Evolutionary conservation across 202 grass and related monocot genomes (phyloP), one percentile per base, ranked within the genome.

Genomic region (Saccharum hybrid): DNA sequence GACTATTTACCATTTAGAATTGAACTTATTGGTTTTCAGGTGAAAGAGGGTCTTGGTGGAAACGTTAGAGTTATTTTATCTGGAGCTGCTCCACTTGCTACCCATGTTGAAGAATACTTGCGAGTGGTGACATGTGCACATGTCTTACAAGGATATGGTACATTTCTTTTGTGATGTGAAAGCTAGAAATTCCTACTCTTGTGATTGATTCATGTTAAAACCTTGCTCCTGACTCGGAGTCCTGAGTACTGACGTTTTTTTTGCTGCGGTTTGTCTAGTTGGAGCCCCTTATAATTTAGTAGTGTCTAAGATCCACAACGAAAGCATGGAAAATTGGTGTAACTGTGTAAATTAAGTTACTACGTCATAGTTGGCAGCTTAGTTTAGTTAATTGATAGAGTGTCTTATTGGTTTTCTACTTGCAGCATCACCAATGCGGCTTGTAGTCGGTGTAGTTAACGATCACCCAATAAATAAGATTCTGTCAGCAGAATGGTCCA

Each of bases 121-220:
- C 75, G 96, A 65, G 96, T 99, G 80, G 93, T 96, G 66, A 90
- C 94, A 33, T 92, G 96, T 14, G 88, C 93, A n/a, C 89, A 94
- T 87, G 96, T 99, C 71, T 59, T 96, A 77, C 96, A 96, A 89
- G 96, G 96, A 88, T 99, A 99, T 12, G 93, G 96, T 99, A 94
- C 67, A 37, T 77, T 49, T 63, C 38, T 67, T 74, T 88, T 86
- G 68, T 68, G 67, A 67, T 75, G 12, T 71, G 15, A 79, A 23
- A 70, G 34, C 7, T 78, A 59, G 21, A 40, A 13, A 34, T 76
- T 31, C 23, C 45, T 81, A 37, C 34, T 76, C 62, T 76, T 75
- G 10, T 43, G 18, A 54, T 80, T 61, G 31, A 16, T 80, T 56
- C 34, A 39, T 81, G 64, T 82, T 73, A 37, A 16, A 72, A 67